Base-by-base conservation (phyloP, 1,139 yeast species). In the Suhomyces bokatorum region DNA sequence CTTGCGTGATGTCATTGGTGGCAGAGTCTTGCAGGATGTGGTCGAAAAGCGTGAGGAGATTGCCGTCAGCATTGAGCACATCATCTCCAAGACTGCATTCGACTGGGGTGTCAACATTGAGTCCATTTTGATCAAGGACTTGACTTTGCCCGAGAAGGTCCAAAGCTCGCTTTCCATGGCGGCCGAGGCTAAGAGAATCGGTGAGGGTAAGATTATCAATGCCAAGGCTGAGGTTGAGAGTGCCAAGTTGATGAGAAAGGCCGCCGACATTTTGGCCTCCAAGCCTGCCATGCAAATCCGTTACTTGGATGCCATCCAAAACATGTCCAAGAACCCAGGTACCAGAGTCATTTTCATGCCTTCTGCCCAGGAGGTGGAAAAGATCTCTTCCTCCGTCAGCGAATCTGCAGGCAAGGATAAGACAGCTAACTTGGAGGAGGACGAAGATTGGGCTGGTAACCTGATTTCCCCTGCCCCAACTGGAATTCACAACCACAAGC, bases 271-370 rank as follows among this genome's bases (percentile, higher is more conserved):
- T 46, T 74, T 85, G 59, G 86, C 87, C 30, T 81, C 87, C 35
- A 82, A 83, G 55, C 82, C 89, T 6, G 91, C 90, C 30, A 83
- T 85, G 87, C 90, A 85, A 69, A 85, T 85, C 59, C 71, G 91
- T 63, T 85, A 85, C 62, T 74, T 85, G 63, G 91, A 85, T 57
- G 90, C 90, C n/a, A 81, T 85, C 80, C 88, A 83, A 64, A 73
- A 71, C 48, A 84, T 85, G 89, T 87, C 89, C 30, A 79, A 71
- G 56, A 60, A 75, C 35, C 70, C 87, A 3, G 77, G 78, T 45
- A 68, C 87, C 14, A 81, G 83, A 65, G 90, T 85, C 47, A 84
- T 85, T 27, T 85, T 85, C 64, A 84, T 85, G 89, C 90, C 91
- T 6, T 69, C 77, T 8, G 63, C 77, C 6, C 71, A 65, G 45